Percentiles rank a stretch among this genome's conserved stretches.
Evolutionary conservation across 108 stramenopile genomes (phyloP).

Genomic region (Nannochloropsis salina): DNA sequence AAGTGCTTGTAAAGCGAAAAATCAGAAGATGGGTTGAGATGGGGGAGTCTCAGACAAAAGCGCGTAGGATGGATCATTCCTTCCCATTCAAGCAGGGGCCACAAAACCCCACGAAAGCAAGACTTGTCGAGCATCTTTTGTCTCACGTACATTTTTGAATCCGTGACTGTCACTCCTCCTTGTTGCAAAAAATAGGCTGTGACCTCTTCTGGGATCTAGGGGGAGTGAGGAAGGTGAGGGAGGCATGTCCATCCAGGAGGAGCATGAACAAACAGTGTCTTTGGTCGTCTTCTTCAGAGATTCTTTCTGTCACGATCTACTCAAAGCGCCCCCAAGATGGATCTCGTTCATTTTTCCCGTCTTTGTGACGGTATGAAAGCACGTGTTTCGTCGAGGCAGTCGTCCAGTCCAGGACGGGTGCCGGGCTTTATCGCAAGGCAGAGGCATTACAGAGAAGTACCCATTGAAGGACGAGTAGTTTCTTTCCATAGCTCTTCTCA

Average conservation of each 20-base stretch:
- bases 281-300: not conserved
- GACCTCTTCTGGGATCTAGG: slow-evolving; percentile 3
- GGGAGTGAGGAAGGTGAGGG: not conserved
- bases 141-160: not conserved
- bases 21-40: not conserved
- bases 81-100: not conserved
- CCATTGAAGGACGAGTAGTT: too few relatives aligned
- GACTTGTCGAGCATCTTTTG: not conserved
- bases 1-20: not conserved
- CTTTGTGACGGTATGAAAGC: too few relatives aligned
- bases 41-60: not conserved
- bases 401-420: too few relatives aligned
- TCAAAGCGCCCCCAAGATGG: too few relatives aligned
- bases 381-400: too few relatives aligned
- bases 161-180: not conserved
- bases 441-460: too few relatives aligned
- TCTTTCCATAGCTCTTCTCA: too few relatives aligned
- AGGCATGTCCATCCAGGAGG: not conserved
- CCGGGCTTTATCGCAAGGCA: too few relatives aligned
- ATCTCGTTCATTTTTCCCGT: too few relatives aligned
- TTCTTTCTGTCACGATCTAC: too few relatives aligned
- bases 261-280: not conserved
- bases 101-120: too few relatives aligned
- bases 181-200: slow-evolving; percentile 8
- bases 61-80: not conserved